phyloP scores from a whole-genome alignment of 139 green algal species.

The Edaphochlamys debaryana region DNA sequence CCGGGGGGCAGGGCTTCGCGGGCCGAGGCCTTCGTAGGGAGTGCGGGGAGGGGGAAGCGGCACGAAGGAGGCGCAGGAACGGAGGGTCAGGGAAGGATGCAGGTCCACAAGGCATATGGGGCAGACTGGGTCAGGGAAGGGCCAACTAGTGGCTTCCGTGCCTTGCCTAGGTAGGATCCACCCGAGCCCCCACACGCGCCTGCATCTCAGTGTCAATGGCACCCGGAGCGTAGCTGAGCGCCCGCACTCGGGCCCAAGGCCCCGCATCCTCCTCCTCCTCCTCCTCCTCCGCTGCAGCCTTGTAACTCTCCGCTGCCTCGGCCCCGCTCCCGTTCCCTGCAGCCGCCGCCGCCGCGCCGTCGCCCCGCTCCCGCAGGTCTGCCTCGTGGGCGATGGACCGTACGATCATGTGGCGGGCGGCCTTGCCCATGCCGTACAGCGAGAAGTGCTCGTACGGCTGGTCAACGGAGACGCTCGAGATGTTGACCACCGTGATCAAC shows the following conservation, averaged over 20 bases:
- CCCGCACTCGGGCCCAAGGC: neutral
- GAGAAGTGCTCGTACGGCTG: conserved; percentile 41
- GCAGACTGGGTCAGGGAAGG: neutral
- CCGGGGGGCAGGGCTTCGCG: conserved; percentile 23
- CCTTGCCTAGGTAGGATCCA: neutral
- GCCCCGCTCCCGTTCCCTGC: neutral
- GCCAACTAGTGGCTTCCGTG: too few relatives aligned
- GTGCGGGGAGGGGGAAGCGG: too few relatives aligned
- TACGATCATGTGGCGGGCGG: conserved; percentile 30
- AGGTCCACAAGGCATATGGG: too few relatives aligned
- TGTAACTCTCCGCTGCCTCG: neutral
- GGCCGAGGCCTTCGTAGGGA: conserved; percentile 11
- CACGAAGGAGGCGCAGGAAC: neutral
- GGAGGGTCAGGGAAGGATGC: too few relatives aligned
- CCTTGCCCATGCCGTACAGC: conserved; percentile 43
- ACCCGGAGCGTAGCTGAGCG: conserved; percentile 26
- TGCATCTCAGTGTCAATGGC: conserved; percentile 43
- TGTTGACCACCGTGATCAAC: conserved; percentile 26
- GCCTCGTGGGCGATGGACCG: conserved; percentile 29
- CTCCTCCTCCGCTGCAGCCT: neutral
- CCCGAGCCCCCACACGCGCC: neutral
- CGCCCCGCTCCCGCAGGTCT: neutral
- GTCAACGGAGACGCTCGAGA: conserved; percentile 12
- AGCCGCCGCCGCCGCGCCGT: too few relatives aligned
- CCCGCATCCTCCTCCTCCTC: neutral